phyloP scores from a whole-genome alignment of 805 yeast genomes.

The Schizosaccharomyces osmophilus region DNA sequence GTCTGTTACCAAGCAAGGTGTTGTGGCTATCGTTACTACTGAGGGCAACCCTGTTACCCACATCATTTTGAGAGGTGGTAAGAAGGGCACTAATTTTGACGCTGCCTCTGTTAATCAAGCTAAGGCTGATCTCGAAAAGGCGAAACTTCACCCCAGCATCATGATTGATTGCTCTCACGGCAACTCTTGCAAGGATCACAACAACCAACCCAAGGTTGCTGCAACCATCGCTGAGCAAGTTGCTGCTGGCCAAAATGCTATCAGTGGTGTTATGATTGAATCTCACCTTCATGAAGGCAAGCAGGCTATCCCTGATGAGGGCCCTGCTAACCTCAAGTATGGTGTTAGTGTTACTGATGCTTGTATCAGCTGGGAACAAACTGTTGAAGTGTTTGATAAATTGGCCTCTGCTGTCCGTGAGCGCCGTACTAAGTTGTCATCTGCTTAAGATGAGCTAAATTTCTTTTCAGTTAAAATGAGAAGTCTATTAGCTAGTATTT shows the following conservation, averaged over 20 bases:
- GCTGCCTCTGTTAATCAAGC: slow-evolving; percentile 52
- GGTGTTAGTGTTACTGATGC: slow-evolving; percentile 96
- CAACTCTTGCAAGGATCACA: slow-evolving; percentile 79
- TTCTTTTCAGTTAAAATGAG: not conserved
- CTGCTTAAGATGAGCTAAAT: not conserved
- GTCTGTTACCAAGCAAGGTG: slow-evolving; percentile 93
- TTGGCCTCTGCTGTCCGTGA: slow-evolving; percentile 62
- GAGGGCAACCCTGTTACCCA: slow-evolving; percentile 88
- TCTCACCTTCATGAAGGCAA: slow-evolving; percentile 76
- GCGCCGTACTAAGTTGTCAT: slow-evolving; percentile 27
- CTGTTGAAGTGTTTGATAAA: slow-evolving; percentile 53
- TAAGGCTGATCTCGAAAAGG: slow-evolving; percentile 34
- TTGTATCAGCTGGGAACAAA: slow-evolving; percentile 79
- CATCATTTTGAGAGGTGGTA: slow-evolving; percentile 89
- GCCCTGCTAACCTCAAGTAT: slow-evolving; percentile 43
- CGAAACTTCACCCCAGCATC: slow-evolving; percentile 22
- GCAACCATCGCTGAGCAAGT: slow-evolving; percentile 60
- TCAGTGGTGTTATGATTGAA: slow-evolving; percentile 91
- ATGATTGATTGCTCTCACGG: slow-evolving; percentile 99
- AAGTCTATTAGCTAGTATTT: not conserved
- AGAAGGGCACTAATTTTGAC: slow-evolving; percentile 79
- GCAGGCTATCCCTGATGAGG: slow-evolving; percentile 47
- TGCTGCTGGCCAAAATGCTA: slow-evolving; percentile 48
- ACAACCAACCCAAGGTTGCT: slow-evolving; percentile 87
- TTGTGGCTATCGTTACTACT: slow-evolving; percentile 88